phyloP scores from a whole-genome alignment of 1,284 basidiomycete genomes.

The Sporisorium scitamineum region DNA sequence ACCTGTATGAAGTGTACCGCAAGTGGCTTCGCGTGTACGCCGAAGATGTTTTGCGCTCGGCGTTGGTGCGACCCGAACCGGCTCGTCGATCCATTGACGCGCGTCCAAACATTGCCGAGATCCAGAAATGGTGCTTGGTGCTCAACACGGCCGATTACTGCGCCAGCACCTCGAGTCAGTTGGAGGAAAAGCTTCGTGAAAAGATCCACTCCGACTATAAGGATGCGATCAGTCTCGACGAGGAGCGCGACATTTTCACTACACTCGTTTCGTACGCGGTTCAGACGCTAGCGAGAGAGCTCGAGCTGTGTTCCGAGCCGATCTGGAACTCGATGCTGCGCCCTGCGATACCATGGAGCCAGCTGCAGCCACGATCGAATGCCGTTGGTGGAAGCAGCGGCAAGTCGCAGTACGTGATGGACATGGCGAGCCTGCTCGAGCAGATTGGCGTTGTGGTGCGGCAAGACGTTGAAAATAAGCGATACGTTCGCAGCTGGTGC shows the following conservation, averaged over 20 bases:
- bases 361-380: slow-evolving; percentile 27
- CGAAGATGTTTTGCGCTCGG: slow-evolving; percentile 78
- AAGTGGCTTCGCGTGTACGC: slow-evolving; percentile 96
- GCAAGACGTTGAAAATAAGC: slow-evolving; percentile 66
- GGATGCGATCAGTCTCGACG: slow-evolving; percentile 83
- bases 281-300: slow-evolving; percentile 52
- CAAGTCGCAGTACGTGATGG: slow-evolving; percentile 60
- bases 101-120: slow-evolving; percentile 51
- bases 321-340: slow-evolving; percentile 64
- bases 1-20: slow-evolving; percentile 74
- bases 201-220: slow-evolving; percentile 81
- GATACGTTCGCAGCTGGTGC: slow-evolving; percentile 65
- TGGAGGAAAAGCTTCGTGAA: slow-evolving; percentile 89
- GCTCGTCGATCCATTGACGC: slow-evolving; percentile 52
- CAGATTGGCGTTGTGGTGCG: slow-evolving; percentile 63
- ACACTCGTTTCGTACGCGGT: slow-evolving; percentile 58
- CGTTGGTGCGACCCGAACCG: slow-evolving; percentile 76
- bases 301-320: slow-evolving; percentile 58
- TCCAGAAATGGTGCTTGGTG: slow-evolving; percentile 72
- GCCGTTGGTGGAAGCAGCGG: slow-evolving; percentile 3
- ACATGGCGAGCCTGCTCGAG: slow-evolving; percentile 61
- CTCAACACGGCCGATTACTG: slow-evolving; percentile 99
- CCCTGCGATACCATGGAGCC: slow-evolving; percentile 57
- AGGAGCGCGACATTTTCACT: slow-evolving; percentile 84
- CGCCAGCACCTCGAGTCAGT: slow-evolving; percentile 87